phyloP scores from a whole-genome alignment of 176 grass and related monocot species.

The Juncus effusus region DNA sequence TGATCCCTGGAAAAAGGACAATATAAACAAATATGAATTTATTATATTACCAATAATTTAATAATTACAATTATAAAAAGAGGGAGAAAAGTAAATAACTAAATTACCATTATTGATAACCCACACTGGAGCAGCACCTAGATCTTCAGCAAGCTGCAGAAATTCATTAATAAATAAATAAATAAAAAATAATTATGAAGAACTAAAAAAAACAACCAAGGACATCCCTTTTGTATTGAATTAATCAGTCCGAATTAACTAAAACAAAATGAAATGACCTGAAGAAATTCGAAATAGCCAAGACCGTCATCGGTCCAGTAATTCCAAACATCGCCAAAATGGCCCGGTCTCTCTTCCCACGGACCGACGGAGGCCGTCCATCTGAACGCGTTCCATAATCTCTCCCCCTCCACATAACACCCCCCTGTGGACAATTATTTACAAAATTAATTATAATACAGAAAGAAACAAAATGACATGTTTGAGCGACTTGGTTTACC shows the following conservation, averaged over 20 bases:
- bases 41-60: slow-evolving; percentile 14
- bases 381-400: slow-evolving; percentile 74
- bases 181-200: slow-evolving; percentile 11
- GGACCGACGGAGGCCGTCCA: slow-evolving; percentile 84
- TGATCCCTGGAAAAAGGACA: slow-evolving; percentile 55
- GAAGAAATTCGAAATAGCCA: slow-evolving; percentile 90
- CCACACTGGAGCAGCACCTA: slow-evolving; percentile 73
- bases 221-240: background rate
- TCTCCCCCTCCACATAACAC: slow-evolving; percentile 78
- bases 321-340: slow-evolving; percentile 83
- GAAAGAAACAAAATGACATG: background rate
- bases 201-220: background rate
- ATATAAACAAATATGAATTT: slow-evolving; percentile 17
- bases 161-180: slow-evolving; percentile 18
- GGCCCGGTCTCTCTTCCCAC: slow-evolving; percentile 88
- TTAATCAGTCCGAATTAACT: background rate
- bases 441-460: background rate
- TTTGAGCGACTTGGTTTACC: slow-evolving; percentile 37
- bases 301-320: slow-evolving; percentile 95
- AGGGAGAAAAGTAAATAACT: slow-evolving; percentile 4
- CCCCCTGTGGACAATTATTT: slow-evolving; percentile 44
- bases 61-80: slow-evolving; percentile 6
- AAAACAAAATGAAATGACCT: slow-evolving; percentile 34
- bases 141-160: slow-evolving; percentile 76
- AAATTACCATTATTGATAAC: slow-evolving; percentile 83